Conservation (phyloP, 495 filamentous ascomycete genomes). For the Penicillium waksmanii region DNA sequence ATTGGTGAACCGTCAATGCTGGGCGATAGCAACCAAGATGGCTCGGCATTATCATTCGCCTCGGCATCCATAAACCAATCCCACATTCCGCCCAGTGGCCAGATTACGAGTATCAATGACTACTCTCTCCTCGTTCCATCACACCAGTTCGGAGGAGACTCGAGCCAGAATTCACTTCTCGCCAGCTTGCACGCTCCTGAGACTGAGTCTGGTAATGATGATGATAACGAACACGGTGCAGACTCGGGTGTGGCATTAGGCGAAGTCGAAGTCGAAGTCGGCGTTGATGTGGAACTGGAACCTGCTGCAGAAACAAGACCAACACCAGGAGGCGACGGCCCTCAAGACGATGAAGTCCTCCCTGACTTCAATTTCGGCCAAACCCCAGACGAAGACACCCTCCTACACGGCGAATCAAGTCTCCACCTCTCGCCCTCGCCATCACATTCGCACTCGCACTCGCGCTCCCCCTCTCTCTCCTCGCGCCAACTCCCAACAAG, state of each 20-base stretch:
- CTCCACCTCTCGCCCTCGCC: conserved; percentile 18
- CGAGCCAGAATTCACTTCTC: conserved; percentile 9
- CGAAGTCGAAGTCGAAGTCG: too few relatives aligned
- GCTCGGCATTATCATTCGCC: conserved; percentile 22
- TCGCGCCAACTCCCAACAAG: conserved; percentile 22
- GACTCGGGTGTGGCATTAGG: too few relatives aligned
- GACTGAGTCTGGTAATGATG: too few relatives aligned
- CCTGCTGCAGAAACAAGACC: too few relatives aligned
- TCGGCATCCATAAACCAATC: conserved; percentile 25
- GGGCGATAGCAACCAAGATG: conserved; percentile 20
- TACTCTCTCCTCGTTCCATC: conserved; percentile 9
- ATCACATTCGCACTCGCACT: conserved; percentile 11
- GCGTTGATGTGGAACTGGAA: too few relatives aligned
- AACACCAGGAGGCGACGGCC: neutral
- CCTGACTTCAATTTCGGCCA: conserved; percentile 1
- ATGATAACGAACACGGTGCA: neutral
- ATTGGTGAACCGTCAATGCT: neutral
- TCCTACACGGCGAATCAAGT: conserved; percentile 21
- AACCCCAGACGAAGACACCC: conserved; percentile 16
- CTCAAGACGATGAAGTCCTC: conserved; percentile 14
- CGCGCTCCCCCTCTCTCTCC: conserved; percentile 3
- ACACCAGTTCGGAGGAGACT: conserved; percentile 12
- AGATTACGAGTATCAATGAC: conserved; percentile 21
- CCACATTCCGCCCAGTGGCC: conserved; percentile 17
- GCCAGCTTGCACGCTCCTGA: neutral